Base-by-base conservation (phyloP, 331 rosid species). In the Pyracantha coccinea region DNA sequence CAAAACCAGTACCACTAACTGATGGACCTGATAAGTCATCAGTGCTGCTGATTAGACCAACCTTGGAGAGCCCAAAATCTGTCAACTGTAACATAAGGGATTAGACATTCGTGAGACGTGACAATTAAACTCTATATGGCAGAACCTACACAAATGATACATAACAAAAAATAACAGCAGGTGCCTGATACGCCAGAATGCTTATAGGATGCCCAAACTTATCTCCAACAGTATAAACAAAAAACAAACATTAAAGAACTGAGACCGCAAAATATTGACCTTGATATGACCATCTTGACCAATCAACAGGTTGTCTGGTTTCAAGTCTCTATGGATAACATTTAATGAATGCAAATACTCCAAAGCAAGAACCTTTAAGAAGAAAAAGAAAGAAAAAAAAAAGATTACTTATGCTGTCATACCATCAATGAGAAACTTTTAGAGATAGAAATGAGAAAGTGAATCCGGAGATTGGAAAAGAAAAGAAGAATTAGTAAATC, bases 61-160 rank as follows among this genome's bases (percentile, higher is more conserved):
- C 97, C 80, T 90, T 92, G 59, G 99, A 92, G 82, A 95, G 96
- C 81, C 99, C 99, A 79, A 95, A 95, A 86, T 95, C 99, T 75
- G 99, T 95, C 85, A 95, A 80, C 99, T 95, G 96, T 73, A 79
- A 84, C 72, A 50, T 52, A 70, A 78, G 68, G 81, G 53, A 79
- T 76, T 78, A 71, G 80, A 76, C 72, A 75, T 57, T 69, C 79
- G 80, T 54, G 78, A 78, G 84, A 77, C 73, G 33, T 29, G 65
- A 76, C 71, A 66, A 83, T 7, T 50, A 71, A 31, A 33, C 50
- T 31, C 76, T 68, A 60, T 60, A 32, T 77, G 65, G 57, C 15
- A 69, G 28, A 74, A 75, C 28, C n/a, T 50, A 52, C 16, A 53
- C 52, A 19, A 23, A 24, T 17, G 17, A 80, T 59, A 21, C 57